Evolutionary conservation across 768 basidiomycete genomes (phyloP), one percentile per base, ranked within the genome.

Genomic region (Amanita inopinata): DNA sequence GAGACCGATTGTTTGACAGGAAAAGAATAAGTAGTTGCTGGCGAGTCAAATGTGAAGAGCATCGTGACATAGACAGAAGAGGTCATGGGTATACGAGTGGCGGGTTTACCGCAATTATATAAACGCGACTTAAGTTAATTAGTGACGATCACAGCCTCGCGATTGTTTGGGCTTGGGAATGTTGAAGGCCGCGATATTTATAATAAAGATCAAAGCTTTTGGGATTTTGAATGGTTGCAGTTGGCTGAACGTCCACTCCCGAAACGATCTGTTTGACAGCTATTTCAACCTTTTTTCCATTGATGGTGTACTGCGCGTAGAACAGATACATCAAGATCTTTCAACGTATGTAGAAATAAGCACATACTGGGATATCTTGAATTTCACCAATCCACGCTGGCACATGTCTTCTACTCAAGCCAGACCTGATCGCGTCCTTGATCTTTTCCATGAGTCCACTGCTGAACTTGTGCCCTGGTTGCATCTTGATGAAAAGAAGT

Each of bases 271-370:
- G 36, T 19, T 45, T 39, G 15, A 39, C 31, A 2, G 79, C 81
- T 20, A 85, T 83, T 59, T 84, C 83, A 32, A 84, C 82, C 54
- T 83, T 84, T 66, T 84, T 86, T 7, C 76, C 76, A 37, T 83
- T 84, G 6, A 83, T 76, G 0, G 81, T 85, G 49, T 83, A 83
- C 83, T 84, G 43, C 11, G 12, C 19, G 10, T 9, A 17, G 23
- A 5, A 11, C 20, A 22, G 18, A 38, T 4, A 8, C 14, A 12
- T 8, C 7, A 32, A 1, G 20, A 14, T 24, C 10, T 8, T 14
- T 33, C 32, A 27, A 32, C 17, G 40, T 28, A 25, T 14, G 19
- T 23, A 32, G n/a, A 9, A 20, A 20, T 3, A 34, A 24, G 3
- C 8, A 67, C 82, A 39, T 38, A 84, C 83, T 30, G 83, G 83